A percentile compares a stretch with the other conserved stretches of the same genome.
Evolutionary conservation across 2,329 filamentous ascomycete species (phyloP).

Genomic region (Aspergillus carbonarius): DNA sequence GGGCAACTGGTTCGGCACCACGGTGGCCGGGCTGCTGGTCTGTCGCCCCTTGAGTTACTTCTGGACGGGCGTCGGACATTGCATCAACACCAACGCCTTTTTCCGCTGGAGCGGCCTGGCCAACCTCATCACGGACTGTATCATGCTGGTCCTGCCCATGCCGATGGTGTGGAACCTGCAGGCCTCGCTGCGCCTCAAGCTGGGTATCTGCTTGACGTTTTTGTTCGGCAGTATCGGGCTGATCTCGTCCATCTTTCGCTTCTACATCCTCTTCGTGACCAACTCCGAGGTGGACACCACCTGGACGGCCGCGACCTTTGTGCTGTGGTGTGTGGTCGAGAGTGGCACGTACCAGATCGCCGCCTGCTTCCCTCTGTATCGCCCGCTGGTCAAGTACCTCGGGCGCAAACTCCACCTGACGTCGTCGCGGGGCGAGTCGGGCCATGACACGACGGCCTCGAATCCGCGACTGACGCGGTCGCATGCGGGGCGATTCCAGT

Average conservation of each 20-base stretch:
- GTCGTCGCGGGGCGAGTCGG: background rate
- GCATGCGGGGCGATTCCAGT: too few species aligned
- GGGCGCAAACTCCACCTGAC: background rate
- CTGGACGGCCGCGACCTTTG: conserved; percentile 17
- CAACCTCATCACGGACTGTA: conserved; percentile 39
- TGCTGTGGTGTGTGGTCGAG: conserved; percentile 27
- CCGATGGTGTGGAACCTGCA: conserved; percentile 35
- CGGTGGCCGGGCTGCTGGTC: background rate
- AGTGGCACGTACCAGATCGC: conserved; percentile 28
- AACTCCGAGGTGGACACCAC: conserved; percentile 20
- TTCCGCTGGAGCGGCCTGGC: conserved; percentile 34
- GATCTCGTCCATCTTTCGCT: conserved; percentile 30
- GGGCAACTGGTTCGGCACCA: conserved; percentile 4
- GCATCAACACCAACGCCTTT: conserved; percentile 28
- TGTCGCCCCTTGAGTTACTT: background rate
- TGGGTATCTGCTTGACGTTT: conserved; percentile 18
- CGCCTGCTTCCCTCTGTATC: conserved; percentile 28
- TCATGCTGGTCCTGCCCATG: conserved; percentile 36
- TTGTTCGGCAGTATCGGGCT: conserved; percentile 26
- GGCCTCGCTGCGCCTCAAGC: conserved; percentile 16
- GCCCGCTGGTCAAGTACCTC: conserved; percentile 19
- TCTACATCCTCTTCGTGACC: conserved; percentile 23
- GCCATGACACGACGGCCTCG: too few species aligned
- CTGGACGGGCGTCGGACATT: conserved; percentile 14
- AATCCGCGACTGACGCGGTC: too few species aligned